Evolutionary conservation across 768 basidiomycete species (phyloP).

Genomic region (Collybia sordida): DNA sequence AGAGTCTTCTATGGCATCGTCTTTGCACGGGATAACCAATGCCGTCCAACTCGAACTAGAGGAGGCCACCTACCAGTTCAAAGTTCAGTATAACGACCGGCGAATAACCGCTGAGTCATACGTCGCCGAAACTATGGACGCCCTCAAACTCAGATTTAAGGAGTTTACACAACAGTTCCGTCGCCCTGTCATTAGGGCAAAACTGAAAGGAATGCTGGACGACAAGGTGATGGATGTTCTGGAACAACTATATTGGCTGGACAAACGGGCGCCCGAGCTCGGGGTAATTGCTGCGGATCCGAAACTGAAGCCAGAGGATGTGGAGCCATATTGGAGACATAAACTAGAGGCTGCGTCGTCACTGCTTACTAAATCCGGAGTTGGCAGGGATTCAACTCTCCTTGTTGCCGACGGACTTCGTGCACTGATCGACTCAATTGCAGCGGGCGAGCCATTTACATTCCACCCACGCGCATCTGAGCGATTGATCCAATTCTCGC

Average conservation of each 20-base stretch:
- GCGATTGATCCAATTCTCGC: slow-evolving; percentile 88
- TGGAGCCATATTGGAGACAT: slow-evolving; percentile 93
- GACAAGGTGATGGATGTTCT: slow-evolving; percentile 97
- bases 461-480: slow-evolving; percentile 89
- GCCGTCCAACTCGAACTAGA: slow-evolving; percentile 97
- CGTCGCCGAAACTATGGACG: slow-evolving; percentile 95
- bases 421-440: slow-evolving; percentile 86
- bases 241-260: slow-evolving; percentile 96
- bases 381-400: slow-evolving; percentile 91
- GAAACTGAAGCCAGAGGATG: slow-evolving; percentile 66
- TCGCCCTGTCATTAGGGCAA: slow-evolving; percentile 83
- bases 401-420: slow-evolving; percentile 94
- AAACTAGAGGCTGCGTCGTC: slow-evolving; percentile 95
- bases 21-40: slow-evolving; percentile 94
- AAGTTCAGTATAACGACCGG: slow-evolving; percentile 97
- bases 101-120: slow-evolving; percentile 95
- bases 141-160: slow-evolving; percentile 87
- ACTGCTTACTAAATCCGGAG: slow-evolving; percentile 91
- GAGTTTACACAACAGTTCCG: slow-evolving; percentile 83
- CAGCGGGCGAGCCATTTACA: slow-evolving; percentile 85
- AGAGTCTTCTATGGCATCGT: slow-evolving; percentile 96
- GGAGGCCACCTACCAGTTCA: slow-evolving; percentile 98
- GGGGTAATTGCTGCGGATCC: slow-evolving; percentile 66
- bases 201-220: slow-evolving; percentile 91
- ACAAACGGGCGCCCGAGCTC: slow-evolving; percentile 81